Percentiles rank a stretch among this genome's conserved stretches.
Evolutionary conservation across 495 filamentous ascomycete species (phyloP).

Genomic region (Pyrenula aspistea): DNA sequence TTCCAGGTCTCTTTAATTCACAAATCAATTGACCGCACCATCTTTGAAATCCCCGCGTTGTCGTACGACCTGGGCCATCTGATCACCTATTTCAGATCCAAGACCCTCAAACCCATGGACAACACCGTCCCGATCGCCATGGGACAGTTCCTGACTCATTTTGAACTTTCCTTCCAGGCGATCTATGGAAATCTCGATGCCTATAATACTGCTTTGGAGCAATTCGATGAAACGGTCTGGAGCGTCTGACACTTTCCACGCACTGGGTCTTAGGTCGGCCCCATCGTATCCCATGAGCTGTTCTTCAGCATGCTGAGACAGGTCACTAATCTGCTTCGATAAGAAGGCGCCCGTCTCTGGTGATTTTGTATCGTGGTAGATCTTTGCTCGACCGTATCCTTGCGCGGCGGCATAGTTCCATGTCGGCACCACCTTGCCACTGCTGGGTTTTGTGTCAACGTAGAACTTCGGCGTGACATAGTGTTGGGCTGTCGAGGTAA

Average conservation of each 20-base stretch:
- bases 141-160: constrained; percentile 42
- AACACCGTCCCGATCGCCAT: constrained; percentile 34
- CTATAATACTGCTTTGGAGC: constrained; percentile 41
- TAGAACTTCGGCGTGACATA: constrained; percentile 54
- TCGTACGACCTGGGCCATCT: constrained; percentile 31
- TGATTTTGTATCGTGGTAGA: constrained; percentile 30
- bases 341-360: constrained; percentile 27
- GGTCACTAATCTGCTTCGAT: constrained; percentile 29
- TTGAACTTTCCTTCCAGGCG: constrained; percentile 42
- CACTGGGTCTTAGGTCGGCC: constrained; percentile 11
- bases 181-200: constrained; percentile 37
- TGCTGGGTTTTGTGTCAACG: constrained; percentile 39
- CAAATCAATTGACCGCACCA: too few relatives aligned
- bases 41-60: constrained; percentile 25
- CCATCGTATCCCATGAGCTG: constrained; percentile 36
- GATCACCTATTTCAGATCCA: constrained; percentile 23
- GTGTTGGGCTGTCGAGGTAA: constrained; percentile 35
- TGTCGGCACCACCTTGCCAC: constrained; percentile 47
- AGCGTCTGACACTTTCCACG: constrained; percentile 39
- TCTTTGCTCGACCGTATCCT: constrained; percentile 34
- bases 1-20: too few relatives aligned
- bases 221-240: constrained; percentile 32
- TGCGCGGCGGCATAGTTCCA: constrained; percentile 51
- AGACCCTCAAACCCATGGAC: constrained; percentile 35
- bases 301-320: constrained; percentile 30